Evolutionary conservation across 805 yeast genomes (phyloP), one percentile per base, ranked within the genome.

Genomic region (Wickerhamomyces tratensis): DNA sequence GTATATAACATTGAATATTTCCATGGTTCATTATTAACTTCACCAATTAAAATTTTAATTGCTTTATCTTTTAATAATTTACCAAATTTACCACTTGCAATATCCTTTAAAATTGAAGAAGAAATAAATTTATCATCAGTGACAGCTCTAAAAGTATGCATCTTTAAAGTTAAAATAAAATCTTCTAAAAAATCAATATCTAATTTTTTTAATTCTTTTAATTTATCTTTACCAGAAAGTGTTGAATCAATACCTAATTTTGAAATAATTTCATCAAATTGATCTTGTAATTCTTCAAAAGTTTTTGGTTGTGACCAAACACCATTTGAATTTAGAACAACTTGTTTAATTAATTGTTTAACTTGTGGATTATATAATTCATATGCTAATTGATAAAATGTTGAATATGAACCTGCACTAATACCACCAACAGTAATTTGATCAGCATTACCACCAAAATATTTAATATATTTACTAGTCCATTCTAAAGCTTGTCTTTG

Each of bases 381-480:
- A 49, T 68, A 68, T 1, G 66, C 65, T 30, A 68, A 42, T 49
- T 69, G 74, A 48, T 62, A 65, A 39, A 64, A 64, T 3, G 69
- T 59, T 6, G 69, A 63, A 42, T 65, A 61, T 13, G 68, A 61
- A 7, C 79, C 79, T 5, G 77, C 74, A 33, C 70, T 62, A 37
- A 71, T 59, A 6, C 79, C 79, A 34, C 67, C 63, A 31, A 71
- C 54, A 0, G 76, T 64, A 31, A 74, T 59, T 35, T 56, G 53
- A 12, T 56, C 57, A 0, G 68, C 58, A 50, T 74, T 67, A 30
- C 77, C 78, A 15, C 77, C 77, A 51, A 73, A 70, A 37, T 64
- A 51, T 25, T 43, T 43, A 43, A 74, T 72, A 50, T 69, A 56
- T 43, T 58, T 48, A 39, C 61, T 59, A 5, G 65, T 64, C 79